Evolutionary conservation across 148 eudicot genomes (phyloP), one percentile per base, ranked within the genome.

Genomic region (Rhododendron ovatum): DNA sequence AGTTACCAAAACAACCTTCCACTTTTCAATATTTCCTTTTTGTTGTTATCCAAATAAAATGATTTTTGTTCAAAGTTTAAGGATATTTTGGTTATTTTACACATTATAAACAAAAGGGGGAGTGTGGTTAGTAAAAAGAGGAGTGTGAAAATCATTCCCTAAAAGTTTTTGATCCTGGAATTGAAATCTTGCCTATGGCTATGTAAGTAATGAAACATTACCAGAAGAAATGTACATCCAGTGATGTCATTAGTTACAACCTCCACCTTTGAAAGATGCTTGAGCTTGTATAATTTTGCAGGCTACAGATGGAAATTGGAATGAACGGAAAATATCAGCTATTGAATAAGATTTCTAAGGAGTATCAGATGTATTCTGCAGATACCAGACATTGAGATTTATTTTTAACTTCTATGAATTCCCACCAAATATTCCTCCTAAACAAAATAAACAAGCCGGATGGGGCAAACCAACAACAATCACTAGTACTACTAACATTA

Each of bases 211-310:
- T 86, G 67, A 65, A 84, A 75, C 28, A 84, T 75, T 96, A 96
- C 98, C 95, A 94, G 91, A 83, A 91, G 90, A 88, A 96, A 96
- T 87, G 98, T 93, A 86, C 96, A 94, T 85, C 98, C 99, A 86
- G 93, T 96, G 37, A 95, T 94, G 90, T 96, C 99, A 89, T 94
- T 96, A 50, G 91, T 85, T 81, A 92, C 89, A 82, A 96, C 96
- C 85, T 96, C 99, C 93, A 95, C 98, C 90, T 96, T 96, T 5
- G 98, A 90, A 24, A 96, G 93, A 92, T 95, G 98, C 89, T 91
- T 96, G 89, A 96, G 91, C 93, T 96, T 96, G 92, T 96, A 96
- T 53, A 95, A 79, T 90, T 95, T 96, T 76, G 99, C 96, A 79
- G 96, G 95, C 99, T 96, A 86, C 89, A 93, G 67, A 67, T 22